Percentiles rank a stretch among this genome's conserved stretches.
Conservation (phyloP, 2,329 filamentous ascomycete genomes). For the Waltergamsia citrina region DNA sequence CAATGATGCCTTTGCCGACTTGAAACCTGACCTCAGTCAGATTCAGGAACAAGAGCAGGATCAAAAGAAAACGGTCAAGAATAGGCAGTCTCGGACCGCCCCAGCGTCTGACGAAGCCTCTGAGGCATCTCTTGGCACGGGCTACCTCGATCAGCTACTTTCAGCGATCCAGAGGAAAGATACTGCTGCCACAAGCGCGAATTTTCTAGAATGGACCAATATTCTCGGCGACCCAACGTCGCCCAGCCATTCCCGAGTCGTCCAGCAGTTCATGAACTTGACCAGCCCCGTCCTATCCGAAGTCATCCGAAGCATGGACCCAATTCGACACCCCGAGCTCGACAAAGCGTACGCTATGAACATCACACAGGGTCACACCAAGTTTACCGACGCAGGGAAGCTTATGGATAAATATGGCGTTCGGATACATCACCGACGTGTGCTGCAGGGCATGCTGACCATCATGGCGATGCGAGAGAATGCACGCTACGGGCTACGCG, state of each 20-base stretch:
- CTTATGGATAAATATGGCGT: slow-evolving; percentile 34
- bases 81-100: too few species aligned
- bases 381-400: slow-evolving; percentile 24
- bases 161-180: slow-evolving; percentile 20
- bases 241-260: slow-evolving; percentile 12
- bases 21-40: too few species aligned
- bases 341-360: slow-evolving; percentile 34
- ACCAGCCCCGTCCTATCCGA: slow-evolving; percentile 51
- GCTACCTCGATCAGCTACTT: slow-evolving; percentile 16
- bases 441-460: slow-evolving; percentile 24
- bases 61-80: too few species aligned
- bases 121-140: neutral
- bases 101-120: too few species aligned
- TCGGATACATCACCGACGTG: slow-evolving; percentile 25
- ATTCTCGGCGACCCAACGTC: slow-evolving; percentile 5
- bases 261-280: slow-evolving; percentile 26
- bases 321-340: slow-evolving; percentile 35
- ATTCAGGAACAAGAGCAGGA: neutral
- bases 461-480: slow-evolving; percentile 22
- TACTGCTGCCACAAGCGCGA: slow-evolving; percentile 1
- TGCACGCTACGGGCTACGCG: slow-evolving; percentile 12
- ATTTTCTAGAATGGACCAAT: slow-evolving; percentile 6
- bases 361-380: slow-evolving; percentile 27
- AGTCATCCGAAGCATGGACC: slow-evolving; percentile 53
- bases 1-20: too few species aligned